phyloP scores from a whole-genome alignment of 2,329 filamentous ascomycete genomes.

The Colletotrichum sidae region DNA sequence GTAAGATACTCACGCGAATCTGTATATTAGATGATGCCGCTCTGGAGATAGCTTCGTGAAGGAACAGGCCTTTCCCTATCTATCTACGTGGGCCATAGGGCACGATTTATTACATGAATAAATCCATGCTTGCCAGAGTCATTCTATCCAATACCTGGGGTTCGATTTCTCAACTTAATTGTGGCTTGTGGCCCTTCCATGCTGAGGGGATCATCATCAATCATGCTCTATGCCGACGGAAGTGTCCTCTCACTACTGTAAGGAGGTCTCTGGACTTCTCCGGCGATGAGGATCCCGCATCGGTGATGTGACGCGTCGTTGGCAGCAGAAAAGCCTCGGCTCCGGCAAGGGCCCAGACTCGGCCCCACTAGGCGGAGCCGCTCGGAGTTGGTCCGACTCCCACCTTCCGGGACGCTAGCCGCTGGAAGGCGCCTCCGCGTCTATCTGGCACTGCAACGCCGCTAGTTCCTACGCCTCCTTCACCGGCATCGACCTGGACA shows the following conservation, averaged over 20 bases:
- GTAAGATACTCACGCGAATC: too few relatives aligned
- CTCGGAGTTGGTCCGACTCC: conserved; percentile 14
- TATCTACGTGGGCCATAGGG: too few relatives aligned
- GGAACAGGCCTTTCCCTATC: too few relatives aligned
- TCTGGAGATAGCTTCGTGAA: too few relatives aligned
- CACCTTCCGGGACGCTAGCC: conserved; percentile 4
- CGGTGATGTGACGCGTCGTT: conserved; percentile 6
- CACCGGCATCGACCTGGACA: not conserved
- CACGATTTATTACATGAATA: too few relatives aligned
- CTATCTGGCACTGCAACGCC: conserved; percentile 31
- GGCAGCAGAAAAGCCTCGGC: conserved; percentile 1
- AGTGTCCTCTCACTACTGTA: not conserved
- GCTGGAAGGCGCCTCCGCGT: conserved; percentile 16
- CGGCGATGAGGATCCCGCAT: not conserved
- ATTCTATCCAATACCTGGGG: too few relatives aligned
- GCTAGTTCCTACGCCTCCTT: conserved; percentile 21
- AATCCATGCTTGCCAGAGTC: too few relatives aligned
- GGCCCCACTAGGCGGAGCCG: conserved; percentile 13
- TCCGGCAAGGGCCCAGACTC: conserved; percentile 3
- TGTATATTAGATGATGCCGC: too few relatives aligned
- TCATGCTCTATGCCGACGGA: not conserved
- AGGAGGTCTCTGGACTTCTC: not conserved
- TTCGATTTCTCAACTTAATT: too few relatives aligned
- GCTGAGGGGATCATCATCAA: too few relatives aligned
- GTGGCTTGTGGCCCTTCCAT: too few relatives aligned